Evolutionary conservation across 208 protist genomes (phyloP).

Genomic region (Wallacemonas sp.): DNA sequence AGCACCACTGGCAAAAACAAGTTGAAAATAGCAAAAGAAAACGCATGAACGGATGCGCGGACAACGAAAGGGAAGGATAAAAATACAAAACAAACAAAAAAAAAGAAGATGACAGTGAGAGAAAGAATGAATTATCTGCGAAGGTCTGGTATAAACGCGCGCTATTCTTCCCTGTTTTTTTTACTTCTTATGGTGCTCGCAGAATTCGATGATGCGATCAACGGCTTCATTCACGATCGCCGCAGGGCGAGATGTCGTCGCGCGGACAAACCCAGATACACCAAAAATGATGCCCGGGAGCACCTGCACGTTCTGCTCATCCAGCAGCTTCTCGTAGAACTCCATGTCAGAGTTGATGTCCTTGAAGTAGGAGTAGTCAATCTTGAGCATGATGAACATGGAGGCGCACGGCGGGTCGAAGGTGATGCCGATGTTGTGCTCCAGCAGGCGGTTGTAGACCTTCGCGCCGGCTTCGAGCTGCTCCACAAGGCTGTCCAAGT

Average conservation of each 20-base stretch:
- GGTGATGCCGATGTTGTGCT: conserved; percentile 49
- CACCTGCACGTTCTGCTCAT: conserved; percentile 67
- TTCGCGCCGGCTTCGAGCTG: conserved; percentile 55
- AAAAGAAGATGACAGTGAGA: conserved; percentile 10
- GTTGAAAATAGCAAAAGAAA: no score
- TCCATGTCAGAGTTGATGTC: conserved; percentile 71
- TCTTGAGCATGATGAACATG: conserved; percentile 87
- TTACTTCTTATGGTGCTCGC: conserved; percentile 22
- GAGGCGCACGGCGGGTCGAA: conserved; percentile 58
- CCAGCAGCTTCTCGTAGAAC: conserved; percentile 59
- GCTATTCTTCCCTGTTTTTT: no score
- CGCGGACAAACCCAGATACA: conserved; percentile 62
- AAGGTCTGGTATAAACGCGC: no score
- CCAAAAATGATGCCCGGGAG: conserved; percentile 68
- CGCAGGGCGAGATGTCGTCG: conserved; percentile 52
- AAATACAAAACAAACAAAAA: conserved; percentile 1
- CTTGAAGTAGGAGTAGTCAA: conserved; percentile 57
- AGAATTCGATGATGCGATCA: conserved; percentile 60
- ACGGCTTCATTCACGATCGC: conserved; percentile 59
- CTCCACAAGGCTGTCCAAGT: conserved; percentile 29
- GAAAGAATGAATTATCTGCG: conserved; percentile 8
- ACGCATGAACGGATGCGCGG: not conserved
- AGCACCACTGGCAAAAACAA: no score
- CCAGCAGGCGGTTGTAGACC: conserved; percentile 32
- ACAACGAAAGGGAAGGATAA: not conserved